These are phyloP conservation scores for Trametes villosa DNA, from an alignment of 768 basidiomycete species.

Conservation along the genomic window DNA sequence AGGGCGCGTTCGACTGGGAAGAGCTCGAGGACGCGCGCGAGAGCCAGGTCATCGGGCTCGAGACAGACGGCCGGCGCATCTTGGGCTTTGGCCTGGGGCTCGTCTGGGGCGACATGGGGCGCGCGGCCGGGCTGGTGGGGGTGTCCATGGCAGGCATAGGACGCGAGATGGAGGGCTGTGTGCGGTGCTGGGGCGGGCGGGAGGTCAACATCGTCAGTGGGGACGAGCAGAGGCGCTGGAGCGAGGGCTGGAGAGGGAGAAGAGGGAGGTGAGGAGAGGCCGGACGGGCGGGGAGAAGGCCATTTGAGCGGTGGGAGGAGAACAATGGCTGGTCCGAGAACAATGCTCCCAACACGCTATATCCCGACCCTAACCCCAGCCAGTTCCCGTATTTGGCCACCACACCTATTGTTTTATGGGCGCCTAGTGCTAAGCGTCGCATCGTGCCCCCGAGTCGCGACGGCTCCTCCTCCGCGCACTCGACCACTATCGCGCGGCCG, in stretches of 20 bases:
- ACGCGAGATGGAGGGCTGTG: slow-evolving; percentile 24
- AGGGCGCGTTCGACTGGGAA: slow-evolving; percentile 31
- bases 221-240: slow-evolving; percentile 14
- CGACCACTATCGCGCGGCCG: neutral
- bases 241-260: slow-evolving; percentile 2
- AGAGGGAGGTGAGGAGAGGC: slow-evolving; percentile 5
- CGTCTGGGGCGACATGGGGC: slow-evolving; percentile 34
- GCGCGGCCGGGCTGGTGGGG: slow-evolving; percentile 2
- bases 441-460: no score
- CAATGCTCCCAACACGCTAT: slow-evolving; percentile 21
- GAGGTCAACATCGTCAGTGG: slow-evolving; percentile 13
- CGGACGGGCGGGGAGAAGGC: slow-evolving; percentile 1
- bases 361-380: slow-evolving; percentile 11
- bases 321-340: slow-evolving; percentile 19
- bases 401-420: slow-evolving; percentile 13
- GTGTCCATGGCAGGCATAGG: slow-evolving; percentile 20
- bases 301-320: slow-evolving; percentile 21
- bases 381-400: slow-evolving; percentile 1
- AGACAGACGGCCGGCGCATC: slow-evolving; percentile 42
- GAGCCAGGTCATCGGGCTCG: slow-evolving; percentile 50
- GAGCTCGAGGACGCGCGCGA: slow-evolving; percentile 41
- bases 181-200: slow-evolving; percentile 12
- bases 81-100: slow-evolving; percentile 30
- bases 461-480: no score
- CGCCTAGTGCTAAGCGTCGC: neutral